A percentile compares a stretch with the other conserved stretches of the same genome.
Evolutionary conservation across 768 basidiomycete species (phyloP).

Genomic region (Tephrocybe sp.): DNA sequence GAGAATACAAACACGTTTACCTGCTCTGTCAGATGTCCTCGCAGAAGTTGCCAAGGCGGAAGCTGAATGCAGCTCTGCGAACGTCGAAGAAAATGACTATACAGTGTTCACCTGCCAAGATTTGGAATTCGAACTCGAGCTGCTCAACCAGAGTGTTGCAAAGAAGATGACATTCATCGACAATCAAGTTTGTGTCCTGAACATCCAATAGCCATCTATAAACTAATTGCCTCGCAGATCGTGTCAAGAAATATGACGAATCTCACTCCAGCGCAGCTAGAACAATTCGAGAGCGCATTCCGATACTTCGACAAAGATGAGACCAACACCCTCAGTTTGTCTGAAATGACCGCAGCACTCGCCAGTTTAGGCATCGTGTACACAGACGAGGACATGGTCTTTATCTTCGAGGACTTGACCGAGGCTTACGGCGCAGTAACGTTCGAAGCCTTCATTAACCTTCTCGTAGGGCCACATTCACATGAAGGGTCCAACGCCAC

Average conservation of each 20-base stretch:
- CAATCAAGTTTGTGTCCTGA: conserved; percentile 69
- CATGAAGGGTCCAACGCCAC: conserved; percentile 1
- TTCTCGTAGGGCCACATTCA: conserved; percentile 61
- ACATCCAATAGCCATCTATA: not conserved
- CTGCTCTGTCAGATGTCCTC: conserved; percentile 59
- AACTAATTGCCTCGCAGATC: conserved; percentile 51
- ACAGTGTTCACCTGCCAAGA: conserved; percentile 90
- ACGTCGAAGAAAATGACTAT: conserved; percentile 97
- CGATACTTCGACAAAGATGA: conserved; percentile 96
- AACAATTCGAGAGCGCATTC: conserved; percentile 97
- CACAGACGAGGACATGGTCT: conserved; percentile 86
- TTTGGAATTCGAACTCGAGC: conserved; percentile 84
- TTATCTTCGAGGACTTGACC: conserved; percentile 78
- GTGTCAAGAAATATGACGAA: conserved; percentile 94
- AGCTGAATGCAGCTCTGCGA: conserved; percentile 77
- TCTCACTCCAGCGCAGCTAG: conserved; percentile 91
- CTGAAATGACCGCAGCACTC: conserved; percentile 92
- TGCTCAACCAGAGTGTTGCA: conserved; percentile 75
- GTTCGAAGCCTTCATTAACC: conserved; percentile 92
- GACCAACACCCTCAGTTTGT: conserved; percentile 79
- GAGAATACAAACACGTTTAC: conserved; percentile 66
- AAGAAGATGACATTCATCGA: conserved; percentile 97
- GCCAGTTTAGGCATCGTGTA: conserved; percentile 95
- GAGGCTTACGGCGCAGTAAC: conserved; percentile 86
- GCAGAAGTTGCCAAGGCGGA: conserved; percentile 63